These are phyloP conservation scores for Candida buenavistaensis DNA, from an alignment of 1,139 yeast genomes.

Conservation along the genomic window DNA sequence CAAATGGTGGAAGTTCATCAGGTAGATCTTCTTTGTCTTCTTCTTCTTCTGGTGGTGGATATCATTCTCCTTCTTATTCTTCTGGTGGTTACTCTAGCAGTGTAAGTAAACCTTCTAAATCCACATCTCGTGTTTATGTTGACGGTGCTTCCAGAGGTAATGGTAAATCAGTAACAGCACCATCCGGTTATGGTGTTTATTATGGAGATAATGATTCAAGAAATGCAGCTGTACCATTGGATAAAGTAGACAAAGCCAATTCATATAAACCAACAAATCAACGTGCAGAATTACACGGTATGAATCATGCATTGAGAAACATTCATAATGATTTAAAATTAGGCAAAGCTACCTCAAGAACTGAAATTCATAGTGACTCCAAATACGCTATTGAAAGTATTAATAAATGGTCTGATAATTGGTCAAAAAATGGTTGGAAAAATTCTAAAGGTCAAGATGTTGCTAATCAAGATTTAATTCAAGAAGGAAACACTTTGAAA, in stretches of 20 bases:
- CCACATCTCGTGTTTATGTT: slow-evolving; percentile 42
- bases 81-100: slow-evolving; percentile 4
- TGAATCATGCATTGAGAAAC: slow-evolving; percentile 51
- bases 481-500: slow-evolving; percentile 24
- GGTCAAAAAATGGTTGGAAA: slow-evolving; percentile 58
- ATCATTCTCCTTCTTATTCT: background rate
- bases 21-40: no score
- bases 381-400: slow-evolving; percentile 51
- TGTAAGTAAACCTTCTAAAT: background rate
- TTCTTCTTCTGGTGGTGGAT: slow-evolving; percentile 1
- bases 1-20: slow-evolving; percentile 3
- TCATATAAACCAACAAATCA: slow-evolving; percentile 64
- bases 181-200: slow-evolving; percentile 69
- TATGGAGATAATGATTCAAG: slow-evolving; percentile 57
- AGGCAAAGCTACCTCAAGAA: slow-evolving; percentile 16
- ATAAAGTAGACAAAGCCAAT: slow-evolving; percentile 20
- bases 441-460: slow-evolving; percentile 46
- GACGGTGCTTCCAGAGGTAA: slow-evolving; percentile 72
- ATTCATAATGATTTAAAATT: slow-evolving; percentile 26
- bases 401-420: slow-evolving; percentile 50
- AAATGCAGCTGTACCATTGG: slow-evolving; percentile 53
- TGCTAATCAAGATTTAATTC: slow-evolving; percentile 52
- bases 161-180: slow-evolving; percentile 48
- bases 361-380: slow-evolving; percentile 56
- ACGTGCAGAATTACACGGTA: slow-evolving; percentile 75